Percentiles rank a stretch among this genome's conserved stretches.
Conservation (phyloP, 1,139 yeast genomes). For the Yarrowia galli region DNA sequence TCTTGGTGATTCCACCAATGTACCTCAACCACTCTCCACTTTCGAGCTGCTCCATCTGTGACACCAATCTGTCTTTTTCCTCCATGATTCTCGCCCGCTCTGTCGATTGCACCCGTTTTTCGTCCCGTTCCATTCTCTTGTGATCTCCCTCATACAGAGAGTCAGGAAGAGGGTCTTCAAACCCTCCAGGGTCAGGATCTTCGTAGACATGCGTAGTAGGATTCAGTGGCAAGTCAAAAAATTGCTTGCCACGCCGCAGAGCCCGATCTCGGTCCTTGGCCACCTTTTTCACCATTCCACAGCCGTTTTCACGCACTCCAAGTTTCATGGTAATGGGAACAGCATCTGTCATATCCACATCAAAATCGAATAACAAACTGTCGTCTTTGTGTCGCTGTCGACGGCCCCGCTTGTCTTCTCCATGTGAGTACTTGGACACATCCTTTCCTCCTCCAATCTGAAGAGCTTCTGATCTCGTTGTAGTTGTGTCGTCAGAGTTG, state of each 20-base stretch:
- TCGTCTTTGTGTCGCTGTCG: slow-evolving; percentile 24
- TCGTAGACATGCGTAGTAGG: not conserved
- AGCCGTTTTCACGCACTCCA: slow-evolving; percentile 6
- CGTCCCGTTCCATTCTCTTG: slow-evolving; percentile 69
- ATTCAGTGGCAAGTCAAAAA: not conserved
- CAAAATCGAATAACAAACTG: slow-evolving; percentile 15
- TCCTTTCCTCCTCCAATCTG: slow-evolving; percentile 15
- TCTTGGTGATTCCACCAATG: slow-evolving; percentile 62
- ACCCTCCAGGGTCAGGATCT: slow-evolving; percentile 5
- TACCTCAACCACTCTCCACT: slow-evolving; percentile 64
- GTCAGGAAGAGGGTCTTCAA: slow-evolving; percentile 58
- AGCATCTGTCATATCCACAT: slow-evolving; percentile 18
- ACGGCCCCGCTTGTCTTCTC: slow-evolving; percentile 20
- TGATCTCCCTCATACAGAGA: slow-evolving; percentile 60
- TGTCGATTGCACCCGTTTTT: slow-evolving; percentile 64
- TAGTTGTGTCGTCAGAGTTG: not conserved
- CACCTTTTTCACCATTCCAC: slow-evolving; percentile 16
- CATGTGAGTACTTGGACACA: slow-evolving; percentile 16
- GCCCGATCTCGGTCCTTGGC: not conserved
- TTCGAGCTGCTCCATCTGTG: slow-evolving; percentile 57
- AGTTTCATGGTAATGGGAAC: slow-evolving; percentile 8
- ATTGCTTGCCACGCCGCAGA: not conserved
- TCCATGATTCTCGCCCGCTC: slow-evolving; percentile 61
- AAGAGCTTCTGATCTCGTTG: not conserved
- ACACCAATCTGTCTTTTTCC: slow-evolving; percentile 61